phyloP scores from a whole-genome alignment of 768 basidiomycete species.

The Sporobolomyces pararoseus region DNA sequence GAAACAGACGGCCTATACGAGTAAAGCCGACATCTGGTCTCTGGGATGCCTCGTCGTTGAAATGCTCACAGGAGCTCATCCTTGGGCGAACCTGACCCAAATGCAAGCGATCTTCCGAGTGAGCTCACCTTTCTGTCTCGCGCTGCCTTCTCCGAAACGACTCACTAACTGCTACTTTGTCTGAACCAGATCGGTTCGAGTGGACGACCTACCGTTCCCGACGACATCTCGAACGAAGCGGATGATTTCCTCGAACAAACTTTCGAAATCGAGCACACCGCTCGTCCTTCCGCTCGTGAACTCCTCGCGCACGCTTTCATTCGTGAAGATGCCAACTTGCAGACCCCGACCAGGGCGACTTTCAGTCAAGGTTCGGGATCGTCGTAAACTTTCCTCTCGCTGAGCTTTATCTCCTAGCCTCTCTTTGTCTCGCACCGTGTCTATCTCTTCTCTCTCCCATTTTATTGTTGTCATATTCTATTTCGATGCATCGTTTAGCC shows the following conservation, averaged over 20 bases:
- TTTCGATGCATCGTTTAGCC: background rate
- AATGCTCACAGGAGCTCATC: slow-evolving; percentile 94
- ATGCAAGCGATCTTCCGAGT: slow-evolving; percentile 99
- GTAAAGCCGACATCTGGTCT: slow-evolving; percentile 93
- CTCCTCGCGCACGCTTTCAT: slow-evolving; percentile 51
- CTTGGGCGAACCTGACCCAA: slow-evolving; percentile 94
- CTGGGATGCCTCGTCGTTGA: slow-evolving; percentile 95
- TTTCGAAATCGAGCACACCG: slow-evolving; percentile 52
- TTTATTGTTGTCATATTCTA: slow-evolving; percentile 2
- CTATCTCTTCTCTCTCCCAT: background rate
- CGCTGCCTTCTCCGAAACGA: background rate
- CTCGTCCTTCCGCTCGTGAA: slow-evolving; percentile 50
- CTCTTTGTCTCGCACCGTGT: background rate
- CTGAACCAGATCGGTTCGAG: slow-evolving; percentile 71
- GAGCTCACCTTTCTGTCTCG: slow-evolving; percentile 23
- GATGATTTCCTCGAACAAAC: slow-evolving; percentile 79
- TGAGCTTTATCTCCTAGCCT: background rate
- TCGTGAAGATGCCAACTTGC: slow-evolving; percentile 28
- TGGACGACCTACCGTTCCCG: slow-evolving; percentile 78
- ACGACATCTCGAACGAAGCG: slow-evolving; percentile 84
- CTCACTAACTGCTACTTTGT: background rate
- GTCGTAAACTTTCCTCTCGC: background rate
- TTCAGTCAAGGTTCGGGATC: slow-evolving; percentile 29
- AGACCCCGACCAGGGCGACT: slow-evolving; percentile 41
- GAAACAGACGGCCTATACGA: slow-evolving; percentile 92